A percentile compares a stretch with the other conserved stretches of the same genome.
phyloP scores from a whole-genome alignment of 331 rosid genomes.

The Pyracantha coccinea region DNA sequence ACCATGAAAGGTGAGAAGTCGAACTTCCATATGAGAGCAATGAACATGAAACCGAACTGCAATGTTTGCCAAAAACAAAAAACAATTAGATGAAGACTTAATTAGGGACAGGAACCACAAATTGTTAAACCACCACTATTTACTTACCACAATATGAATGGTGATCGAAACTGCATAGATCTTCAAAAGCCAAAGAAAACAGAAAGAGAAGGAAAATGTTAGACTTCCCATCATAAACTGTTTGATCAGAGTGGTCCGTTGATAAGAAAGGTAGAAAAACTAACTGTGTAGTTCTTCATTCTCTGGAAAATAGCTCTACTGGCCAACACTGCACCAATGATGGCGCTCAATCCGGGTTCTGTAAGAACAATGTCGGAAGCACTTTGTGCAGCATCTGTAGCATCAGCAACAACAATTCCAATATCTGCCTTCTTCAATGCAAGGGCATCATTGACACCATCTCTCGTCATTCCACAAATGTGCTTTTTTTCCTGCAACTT shows the following conservation, averaged over 20 bases:
- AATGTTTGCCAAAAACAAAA: conserved; percentile 13
- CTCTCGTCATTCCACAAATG: conserved; percentile 99
- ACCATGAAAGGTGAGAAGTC: conserved; percentile 99
- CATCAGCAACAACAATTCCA: conserved; percentile 97
- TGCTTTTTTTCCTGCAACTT: conserved; percentile 95
- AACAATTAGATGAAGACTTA: neutral
- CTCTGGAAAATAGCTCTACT: conserved; percentile 97
- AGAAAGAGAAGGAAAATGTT: neutral
- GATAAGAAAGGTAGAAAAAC: conserved; percentile 19
- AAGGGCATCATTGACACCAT: conserved; percentile 98
- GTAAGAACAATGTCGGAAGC: conserved; percentile 97
- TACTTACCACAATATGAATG: conserved; percentile 94
- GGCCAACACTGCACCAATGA: conserved; percentile 90
- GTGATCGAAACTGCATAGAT: conserved; percentile 98
- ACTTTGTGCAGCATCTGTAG: conserved; percentile 93
- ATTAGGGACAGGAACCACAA: neutral
- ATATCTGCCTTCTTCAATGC: conserved; percentile 97
- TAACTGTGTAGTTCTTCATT: conserved; percentile 95
- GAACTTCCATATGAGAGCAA: conserved; percentile 90
- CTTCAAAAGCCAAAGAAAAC: conserved; percentile 29
- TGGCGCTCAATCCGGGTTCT: conserved; percentile 95
- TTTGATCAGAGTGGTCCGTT: neutral
- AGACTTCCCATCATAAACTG: neutral
- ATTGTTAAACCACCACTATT: neutral
- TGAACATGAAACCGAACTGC: conserved; percentile 97